Evolutionary conservation across 805 yeast genomes (phyloP).

Genomic region (Cyberlindnera mycetangii): DNA sequence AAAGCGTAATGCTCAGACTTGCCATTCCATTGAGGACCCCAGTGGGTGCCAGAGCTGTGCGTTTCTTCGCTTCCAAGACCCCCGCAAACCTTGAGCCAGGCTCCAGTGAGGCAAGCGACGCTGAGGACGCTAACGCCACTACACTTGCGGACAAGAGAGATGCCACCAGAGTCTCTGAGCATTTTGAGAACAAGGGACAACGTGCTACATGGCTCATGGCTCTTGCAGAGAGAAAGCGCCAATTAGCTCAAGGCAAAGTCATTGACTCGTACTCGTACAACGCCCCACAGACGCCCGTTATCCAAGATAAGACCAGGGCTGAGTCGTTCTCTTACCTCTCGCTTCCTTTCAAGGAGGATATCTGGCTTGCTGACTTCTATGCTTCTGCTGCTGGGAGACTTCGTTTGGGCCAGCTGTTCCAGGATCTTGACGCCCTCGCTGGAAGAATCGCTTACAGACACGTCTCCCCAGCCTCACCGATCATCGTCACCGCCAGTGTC

Average conservation of each 20-base stretch:
- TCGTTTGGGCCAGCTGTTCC: conserved; percentile 89
- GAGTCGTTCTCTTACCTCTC: conserved; percentile 73
- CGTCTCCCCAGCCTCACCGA: conserved; percentile 93
- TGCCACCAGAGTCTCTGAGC: conserved; percentile 37
- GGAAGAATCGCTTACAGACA: conserved; percentile 92
- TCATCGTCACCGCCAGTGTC: conserved; percentile 92
- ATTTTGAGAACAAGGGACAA: conserved; percentile 30
- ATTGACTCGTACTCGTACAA: conserved; percentile 70
- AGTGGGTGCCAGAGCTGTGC: neutral
- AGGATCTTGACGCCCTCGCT: conserved; percentile 90
- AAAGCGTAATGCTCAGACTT: neutral
- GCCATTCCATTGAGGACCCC: neutral
- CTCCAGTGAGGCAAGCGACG: conserved; percentile 50
- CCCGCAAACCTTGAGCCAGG: conserved; percentile 32
- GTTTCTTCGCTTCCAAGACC: conserved; percentile 27
- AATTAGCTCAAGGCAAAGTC: conserved; percentile 68
- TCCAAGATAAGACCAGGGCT: conserved; percentile 67
- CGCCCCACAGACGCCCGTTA: conserved; percentile 66
- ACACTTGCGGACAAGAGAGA: conserved; percentile 60
- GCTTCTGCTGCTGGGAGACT: conserved; percentile 89
- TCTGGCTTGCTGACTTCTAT: conserved; percentile 80
- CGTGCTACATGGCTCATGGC: conserved; percentile 87
- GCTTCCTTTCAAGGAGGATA: conserved; percentile 82
- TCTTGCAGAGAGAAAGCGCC: conserved; percentile 65
- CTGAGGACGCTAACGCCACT: conserved; percentile 76